phyloP scores from a whole-genome alignment of 768 basidiomycete species.

The Strobilomyces confusus region DNA sequence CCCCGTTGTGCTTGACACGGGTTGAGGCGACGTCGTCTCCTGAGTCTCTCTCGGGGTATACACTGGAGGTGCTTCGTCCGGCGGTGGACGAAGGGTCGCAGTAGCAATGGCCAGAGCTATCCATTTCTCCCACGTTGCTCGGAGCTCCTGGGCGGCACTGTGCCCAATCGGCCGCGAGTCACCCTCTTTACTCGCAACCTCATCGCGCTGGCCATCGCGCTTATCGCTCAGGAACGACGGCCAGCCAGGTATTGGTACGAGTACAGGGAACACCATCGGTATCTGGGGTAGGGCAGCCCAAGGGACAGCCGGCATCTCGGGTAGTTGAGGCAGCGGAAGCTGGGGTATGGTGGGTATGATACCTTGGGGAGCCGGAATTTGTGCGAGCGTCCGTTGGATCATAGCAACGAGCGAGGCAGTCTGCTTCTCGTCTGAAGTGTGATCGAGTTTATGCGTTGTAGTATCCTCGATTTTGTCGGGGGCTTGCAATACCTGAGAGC shows the following conservation, averaged over 20 bases:
- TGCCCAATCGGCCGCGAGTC: conserved; percentile 36
- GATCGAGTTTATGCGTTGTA: conserved; percentile 17
- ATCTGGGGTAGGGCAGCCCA: conserved; percentile 64
- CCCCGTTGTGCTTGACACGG: conserved; percentile 1
- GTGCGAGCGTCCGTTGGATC: conserved; percentile 70
- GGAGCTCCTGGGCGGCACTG: conserved; percentile 59
- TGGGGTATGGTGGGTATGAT: conserved; percentile 52
- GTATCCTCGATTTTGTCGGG: conserved; percentile 14
- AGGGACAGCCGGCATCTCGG: conserved; percentile 60
- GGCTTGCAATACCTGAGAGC: neutral
- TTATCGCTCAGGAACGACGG: conserved; percentile 57
- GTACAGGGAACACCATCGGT: conserved; percentile 76
- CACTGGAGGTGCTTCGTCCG: conserved; percentile 62
- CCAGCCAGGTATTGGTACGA: conserved; percentile 66
- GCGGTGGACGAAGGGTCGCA: conserved; percentile 40
- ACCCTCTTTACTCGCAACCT: conserved; percentile 29
- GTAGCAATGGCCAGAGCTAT: conserved; percentile 50
- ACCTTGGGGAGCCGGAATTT: conserved; percentile 53
- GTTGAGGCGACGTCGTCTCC: conserved; percentile 6
- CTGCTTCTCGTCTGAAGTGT: conserved; percentile 33
- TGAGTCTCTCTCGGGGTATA: conserved; percentile 61
- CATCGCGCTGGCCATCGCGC: conserved; percentile 32
- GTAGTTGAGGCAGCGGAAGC: conserved; percentile 52
- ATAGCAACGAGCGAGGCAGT: conserved; percentile 58
- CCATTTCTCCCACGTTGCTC: conserved; percentile 75